Evolutionary conservation across 345 rosid genomes (phyloP), one percentile per base, ranked within the genome.

Genomic region (Moringa oleifera): DNA sequence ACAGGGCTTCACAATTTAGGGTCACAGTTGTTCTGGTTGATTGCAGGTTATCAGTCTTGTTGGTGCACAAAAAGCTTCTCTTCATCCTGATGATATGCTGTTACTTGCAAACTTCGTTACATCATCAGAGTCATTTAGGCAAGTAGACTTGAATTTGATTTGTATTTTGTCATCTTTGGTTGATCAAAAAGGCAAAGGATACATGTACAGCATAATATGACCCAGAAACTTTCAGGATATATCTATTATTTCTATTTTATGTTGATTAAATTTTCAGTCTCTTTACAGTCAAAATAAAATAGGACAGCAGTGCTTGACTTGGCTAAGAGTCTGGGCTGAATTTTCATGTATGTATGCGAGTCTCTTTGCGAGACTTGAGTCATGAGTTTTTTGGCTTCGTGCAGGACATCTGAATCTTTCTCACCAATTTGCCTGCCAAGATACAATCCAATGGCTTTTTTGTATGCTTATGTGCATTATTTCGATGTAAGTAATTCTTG

Each of bases 341-440:
- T 28, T 3, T 28, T 3, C 33, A 28, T 28, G 23, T 23, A 21
- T 45, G 21, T 37, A 57, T 41, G 25, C 63, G 22, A 41, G 22
- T 25, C 11, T 57, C 37, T 23, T 28, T n/a, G n/a, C 46, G 33
- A 15, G 37, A 51, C 13, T 28, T 25, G 45, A 47, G 52, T 58
- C 21, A 65, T 50, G 50, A 19, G 18, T 23, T 70, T 55, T 63
- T 47, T 59, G 57, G 50, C 61, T 51, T 70, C 58, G 46, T 78
- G 81, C 98, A 91, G 99, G 84, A 91, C 94, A 46, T 91, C 99
- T 56, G 99, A 95, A 70, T 89, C 91, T 56, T 95, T 95, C 71
- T 95, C 96, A 18, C 99, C 99, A 69, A 95, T 91, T 75, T 95
- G 99, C 81, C 77, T 95, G 53, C 99, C 98, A 51, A 84, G 97